A percentile compares a stretch with the other conserved stretches of the same genome.
These are phyloP conservation scores for Ailanthus altissimus DNA, from an alignment of 345 rosid species.

Conservation along the genomic window DNA sequence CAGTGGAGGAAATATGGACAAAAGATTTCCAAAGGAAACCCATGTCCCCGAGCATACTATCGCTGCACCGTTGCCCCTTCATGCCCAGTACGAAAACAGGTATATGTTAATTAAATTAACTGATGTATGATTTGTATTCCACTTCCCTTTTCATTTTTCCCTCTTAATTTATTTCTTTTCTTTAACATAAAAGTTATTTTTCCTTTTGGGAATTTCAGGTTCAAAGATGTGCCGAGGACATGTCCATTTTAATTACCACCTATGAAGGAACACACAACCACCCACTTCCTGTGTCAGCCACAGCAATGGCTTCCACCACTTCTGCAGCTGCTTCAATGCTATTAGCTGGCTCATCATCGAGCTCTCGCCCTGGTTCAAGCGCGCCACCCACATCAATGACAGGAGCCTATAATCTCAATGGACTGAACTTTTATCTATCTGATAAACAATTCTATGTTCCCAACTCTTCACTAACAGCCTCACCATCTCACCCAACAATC, in stretches of 20 bases:
- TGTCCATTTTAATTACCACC: slow-evolving; percentile 82
- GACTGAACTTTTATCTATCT: slow-evolving; percentile 51
- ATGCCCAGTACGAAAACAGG: slow-evolving; percentile 96
- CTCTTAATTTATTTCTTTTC: not conserved
- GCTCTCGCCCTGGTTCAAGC: slow-evolving; percentile 26
- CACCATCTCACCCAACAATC: slow-evolving; percentile 68
- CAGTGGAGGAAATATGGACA: slow-evolving; percentile 99
- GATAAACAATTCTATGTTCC: slow-evolving; percentile 49
- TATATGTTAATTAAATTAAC: slow-evolving; percentile 16
- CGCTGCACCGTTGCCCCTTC: slow-evolving; percentile 83
- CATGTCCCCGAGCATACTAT: slow-evolving; percentile 95
- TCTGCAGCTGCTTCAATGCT: slow-evolving; percentile 93
- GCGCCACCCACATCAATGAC: slow-evolving; percentile 20
- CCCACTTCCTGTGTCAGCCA: slow-evolving; percentile 82
- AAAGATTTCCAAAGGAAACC: slow-evolving; percentile 89
- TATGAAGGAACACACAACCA: slow-evolving; percentile 97
- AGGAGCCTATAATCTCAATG: slow-evolving; percentile 43
- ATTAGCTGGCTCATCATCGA: slow-evolving; percentile 59
- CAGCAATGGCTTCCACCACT: slow-evolving; percentile 96
- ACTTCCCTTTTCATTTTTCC: not conserved
- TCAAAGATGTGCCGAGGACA: slow-evolving; percentile 83
- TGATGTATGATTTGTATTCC: not conserved
- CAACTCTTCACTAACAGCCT: slow-evolving; percentile 47
- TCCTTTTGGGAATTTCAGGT: slow-evolving; percentile 45
- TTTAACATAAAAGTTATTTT: not conserved